Percentiles rank a stretch among this genome's conserved stretches.
phyloP scores from a whole-genome alignment of 2,329 filamentous ascomycete species.

The Alternaria novae-zelandiae region DNA sequence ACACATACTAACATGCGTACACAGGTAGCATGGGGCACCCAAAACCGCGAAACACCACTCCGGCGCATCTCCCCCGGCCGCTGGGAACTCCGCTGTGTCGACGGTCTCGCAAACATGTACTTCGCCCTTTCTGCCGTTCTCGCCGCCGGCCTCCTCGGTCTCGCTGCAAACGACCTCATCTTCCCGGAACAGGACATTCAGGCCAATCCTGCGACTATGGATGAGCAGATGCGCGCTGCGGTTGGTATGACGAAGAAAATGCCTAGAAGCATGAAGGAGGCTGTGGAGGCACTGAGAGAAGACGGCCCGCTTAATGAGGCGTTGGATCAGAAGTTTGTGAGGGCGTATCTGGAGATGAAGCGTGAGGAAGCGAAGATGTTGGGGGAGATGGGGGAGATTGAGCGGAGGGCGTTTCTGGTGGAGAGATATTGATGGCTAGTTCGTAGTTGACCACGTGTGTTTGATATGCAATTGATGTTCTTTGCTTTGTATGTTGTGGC shows the following conservation, averaged over 20 bases:
- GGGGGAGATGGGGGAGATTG: slow-evolving; percentile 55
- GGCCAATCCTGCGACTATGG: slow-evolving; percentile 29
- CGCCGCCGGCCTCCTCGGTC: slow-evolving; percentile 64
- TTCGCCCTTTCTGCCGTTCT: slow-evolving; percentile 69
- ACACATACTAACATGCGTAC: slow-evolving; percentile 49
- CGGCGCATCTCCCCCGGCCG: slow-evolving; percentile 70
- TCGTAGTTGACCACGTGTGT: neutral
- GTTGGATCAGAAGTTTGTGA: slow-evolving; percentile 60
- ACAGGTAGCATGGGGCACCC: slow-evolving; percentile 80
- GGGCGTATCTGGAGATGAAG: slow-evolving; percentile 66
- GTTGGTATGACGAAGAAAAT: slow-evolving; percentile 63
- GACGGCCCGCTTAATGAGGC: slow-evolving; percentile 57
- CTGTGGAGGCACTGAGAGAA: slow-evolving; percentile 58
- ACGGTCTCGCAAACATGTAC: slow-evolving; percentile 81
- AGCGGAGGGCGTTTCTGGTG: slow-evolving; percentile 66
- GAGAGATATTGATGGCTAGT: slow-evolving; percentile 64
- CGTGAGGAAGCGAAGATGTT: slow-evolving; percentile 62
- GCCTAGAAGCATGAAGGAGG: slow-evolving; percentile 62
- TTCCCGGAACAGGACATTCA: slow-evolving; percentile 63
- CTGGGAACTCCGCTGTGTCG: slow-evolving; percentile 81
- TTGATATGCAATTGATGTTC: neutral
- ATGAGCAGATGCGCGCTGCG: slow-evolving; percentile 52
- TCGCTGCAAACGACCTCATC: slow-evolving; percentile 54
- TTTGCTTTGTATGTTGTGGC: neutral
- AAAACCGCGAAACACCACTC: slow-evolving; percentile 79